Conservation (phyloP, 2,329 filamentous ascomycete genomes). For the Fusarium verrucosum region DNA sequence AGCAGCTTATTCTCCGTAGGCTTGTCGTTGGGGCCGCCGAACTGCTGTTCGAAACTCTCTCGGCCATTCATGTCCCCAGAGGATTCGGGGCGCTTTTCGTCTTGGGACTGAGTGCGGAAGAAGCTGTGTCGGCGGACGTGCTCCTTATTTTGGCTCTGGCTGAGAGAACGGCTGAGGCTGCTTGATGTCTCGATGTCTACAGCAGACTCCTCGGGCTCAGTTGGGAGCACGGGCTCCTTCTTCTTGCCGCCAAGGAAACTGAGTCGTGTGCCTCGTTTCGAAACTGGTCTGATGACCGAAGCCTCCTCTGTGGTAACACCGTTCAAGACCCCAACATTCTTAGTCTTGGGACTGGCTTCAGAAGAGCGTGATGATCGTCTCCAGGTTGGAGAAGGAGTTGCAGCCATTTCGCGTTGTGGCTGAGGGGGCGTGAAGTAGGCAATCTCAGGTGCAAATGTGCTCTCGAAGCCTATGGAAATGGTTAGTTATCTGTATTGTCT, state of each 20-base stretch:
- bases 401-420: conserved; percentile 53
- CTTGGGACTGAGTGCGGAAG: conserved; percentile 54
- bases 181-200: conserved; percentile 49
- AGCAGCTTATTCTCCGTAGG: conserved; percentile 47
- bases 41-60: conserved; percentile 46
- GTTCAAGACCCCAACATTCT: conserved; percentile 49
- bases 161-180: conserved; percentile 44
- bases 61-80: conserved; percentile 41
- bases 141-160: conserved; percentile 44
- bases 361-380: conserved; percentile 60
- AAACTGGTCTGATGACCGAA: conserved; percentile 61
- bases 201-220: conserved; percentile 44
- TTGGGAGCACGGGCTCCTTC: conserved; percentile 51
- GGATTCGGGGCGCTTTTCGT: conserved; percentile 41
- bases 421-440: conserved; percentile 66
- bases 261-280: conserved; percentile 61
- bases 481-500: conserved; percentile 27
- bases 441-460: conserved; percentile 72
- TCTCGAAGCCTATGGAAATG: conserved; percentile 63
- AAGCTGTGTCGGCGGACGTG: conserved; percentile 54
- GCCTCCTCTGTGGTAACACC: conserved; percentile 58
- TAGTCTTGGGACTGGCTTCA: conserved; percentile 48
- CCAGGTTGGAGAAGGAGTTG: conserved; percentile 57
- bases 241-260: conserved; percentile 66
- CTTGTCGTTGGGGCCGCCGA: conserved; percentile 39